These are phyloP conservation scores for Phialophora expanda DNA, from an alignment of 2,329 filamentous ascomycete genomes.

Conservation along the genomic window DNA sequence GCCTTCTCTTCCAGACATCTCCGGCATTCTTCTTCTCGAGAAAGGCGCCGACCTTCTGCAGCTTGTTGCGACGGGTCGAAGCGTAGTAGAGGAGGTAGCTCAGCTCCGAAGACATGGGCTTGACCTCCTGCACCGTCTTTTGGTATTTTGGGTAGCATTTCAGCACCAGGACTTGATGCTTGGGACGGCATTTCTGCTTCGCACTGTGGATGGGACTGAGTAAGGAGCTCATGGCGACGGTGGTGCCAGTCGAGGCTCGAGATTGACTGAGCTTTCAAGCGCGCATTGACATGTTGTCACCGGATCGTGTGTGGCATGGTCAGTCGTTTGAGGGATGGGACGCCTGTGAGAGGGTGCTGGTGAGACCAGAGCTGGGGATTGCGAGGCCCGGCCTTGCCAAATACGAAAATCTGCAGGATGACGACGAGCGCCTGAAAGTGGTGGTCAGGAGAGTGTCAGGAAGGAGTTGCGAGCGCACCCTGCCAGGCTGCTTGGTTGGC, in stretches of 20 bases:
- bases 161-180: slow-evolving; percentile 93
- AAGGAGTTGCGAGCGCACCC: background rate
- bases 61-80: slow-evolving; percentile 89
- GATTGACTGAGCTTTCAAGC: slow-evolving; percentile 25
- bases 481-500: background rate
- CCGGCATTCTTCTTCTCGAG: slow-evolving; percentile 90
- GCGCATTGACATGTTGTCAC: slow-evolving; percentile 9
- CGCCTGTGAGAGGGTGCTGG: slow-evolving; percentile 8
- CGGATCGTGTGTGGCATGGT: slow-evolving; percentile 15
- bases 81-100: slow-evolving; percentile 97
- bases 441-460: slow-evolving; percentile 4
- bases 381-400: background rate
- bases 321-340: slow-evolving; percentile 2
- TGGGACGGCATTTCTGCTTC: slow-evolving; percentile 74
- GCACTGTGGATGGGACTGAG: slow-evolving; percentile 58
- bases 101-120: slow-evolving; percentile 94
- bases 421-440: slow-evolving; percentile 8
- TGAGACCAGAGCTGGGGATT: slow-evolving; percentile 15
- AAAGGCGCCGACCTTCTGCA: slow-evolving; percentile 94
- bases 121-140: slow-evolving; percentile 89
- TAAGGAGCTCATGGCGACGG: slow-evolving; percentile 36
- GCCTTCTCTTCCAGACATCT: slow-evolving; percentile 86
- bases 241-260: slow-evolving; percentile 15
- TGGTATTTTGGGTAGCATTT: slow-evolving; percentile 95
- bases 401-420: slow-evolving; percentile 19